Percentiles rank a stretch among this genome's conserved stretches.
These are phyloP conservation scores for Boletus reticulatus DNA, from an alignment of 768 basidiomycete species.

Conservation along the genomic window DNA sequence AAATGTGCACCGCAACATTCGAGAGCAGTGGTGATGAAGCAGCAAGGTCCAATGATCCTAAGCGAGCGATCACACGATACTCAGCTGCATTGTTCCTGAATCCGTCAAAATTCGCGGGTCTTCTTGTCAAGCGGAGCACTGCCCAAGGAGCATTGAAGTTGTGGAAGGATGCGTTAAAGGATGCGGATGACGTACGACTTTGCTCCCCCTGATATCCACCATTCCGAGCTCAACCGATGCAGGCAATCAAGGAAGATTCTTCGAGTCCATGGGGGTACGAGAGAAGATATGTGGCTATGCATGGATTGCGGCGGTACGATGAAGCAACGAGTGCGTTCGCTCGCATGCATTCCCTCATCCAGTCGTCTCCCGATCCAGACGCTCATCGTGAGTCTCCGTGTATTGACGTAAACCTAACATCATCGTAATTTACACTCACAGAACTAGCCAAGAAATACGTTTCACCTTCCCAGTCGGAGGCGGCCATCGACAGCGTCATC, in stretches of 20 bases:
- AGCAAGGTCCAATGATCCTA: no score
- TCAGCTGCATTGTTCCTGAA: no score
- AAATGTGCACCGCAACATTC: not conserved
- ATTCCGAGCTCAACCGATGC: rapidly evolving
- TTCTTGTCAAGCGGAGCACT: no score
- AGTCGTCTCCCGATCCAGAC: not conserved
- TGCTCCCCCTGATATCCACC: no score
- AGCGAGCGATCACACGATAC: no score
- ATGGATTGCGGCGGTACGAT: not conserved
- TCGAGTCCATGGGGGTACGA: not conserved
- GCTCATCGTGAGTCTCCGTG: not conserved
- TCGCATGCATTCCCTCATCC: not conserved
- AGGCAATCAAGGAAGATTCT: slow-evolving; percentile 5
- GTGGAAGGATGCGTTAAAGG: slow-evolving; percentile 13
- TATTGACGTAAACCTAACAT: no score
- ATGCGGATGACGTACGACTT: slow-evolving; percentile 10
- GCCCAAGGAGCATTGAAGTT: no score
- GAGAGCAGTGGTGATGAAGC: no score
- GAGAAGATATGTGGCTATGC: not conserved
- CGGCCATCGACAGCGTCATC: not conserved
- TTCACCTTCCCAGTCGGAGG: not conserved
- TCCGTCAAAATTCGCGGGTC: no score
- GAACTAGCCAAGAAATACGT: not conserved
- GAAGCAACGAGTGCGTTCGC: not conserved
- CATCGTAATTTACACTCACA: not conserved